These are phyloP conservation scores for Pisolithus thermaeus DNA, from an alignment of 1,284 basidiomycete genomes.

Conservation along the genomic window DNA sequence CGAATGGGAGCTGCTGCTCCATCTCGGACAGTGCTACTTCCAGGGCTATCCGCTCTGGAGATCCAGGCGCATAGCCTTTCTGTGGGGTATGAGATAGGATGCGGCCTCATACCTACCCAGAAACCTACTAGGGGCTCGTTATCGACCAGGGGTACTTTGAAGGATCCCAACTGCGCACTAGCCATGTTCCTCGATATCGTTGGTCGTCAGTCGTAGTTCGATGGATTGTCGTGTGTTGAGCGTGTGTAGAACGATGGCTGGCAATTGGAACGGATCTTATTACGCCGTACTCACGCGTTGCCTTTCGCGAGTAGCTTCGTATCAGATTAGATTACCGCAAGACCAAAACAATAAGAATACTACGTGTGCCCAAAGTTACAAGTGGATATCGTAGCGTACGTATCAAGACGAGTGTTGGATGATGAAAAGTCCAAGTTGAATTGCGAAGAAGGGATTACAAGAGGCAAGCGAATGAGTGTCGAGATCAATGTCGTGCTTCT, in stretches of 20 bases:
- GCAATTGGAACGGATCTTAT: background rate
- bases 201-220: background rate
- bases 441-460: no score
- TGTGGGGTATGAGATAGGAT: constrained; percentile 11
- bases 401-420: no score
- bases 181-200: constrained; percentile 33
- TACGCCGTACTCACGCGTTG: background rate
- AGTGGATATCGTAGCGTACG: no score
- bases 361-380: no score
- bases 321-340: background rate
- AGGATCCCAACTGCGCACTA: constrained; percentile 71
- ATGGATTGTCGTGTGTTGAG: background rate
- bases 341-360: no score
- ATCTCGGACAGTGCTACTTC: constrained; percentile 76
- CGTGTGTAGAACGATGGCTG: no score
- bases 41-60: constrained; percentile 73
- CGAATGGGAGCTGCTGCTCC: constrained; percentile 79
- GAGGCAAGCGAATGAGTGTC: no score
- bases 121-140: constrained; percentile 88
- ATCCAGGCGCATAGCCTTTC: constrained; percentile 73
- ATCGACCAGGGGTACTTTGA: constrained; percentile 76
- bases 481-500: no score
- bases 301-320: background rate
- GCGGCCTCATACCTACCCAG: background rate
- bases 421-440: no score